Percentiles rank a stretch among this genome's conserved stretches.
Evolutionary conservation across 371 early-diverging fungal species (phyloP).

Genomic region (Mucor piriformis): DNA sequence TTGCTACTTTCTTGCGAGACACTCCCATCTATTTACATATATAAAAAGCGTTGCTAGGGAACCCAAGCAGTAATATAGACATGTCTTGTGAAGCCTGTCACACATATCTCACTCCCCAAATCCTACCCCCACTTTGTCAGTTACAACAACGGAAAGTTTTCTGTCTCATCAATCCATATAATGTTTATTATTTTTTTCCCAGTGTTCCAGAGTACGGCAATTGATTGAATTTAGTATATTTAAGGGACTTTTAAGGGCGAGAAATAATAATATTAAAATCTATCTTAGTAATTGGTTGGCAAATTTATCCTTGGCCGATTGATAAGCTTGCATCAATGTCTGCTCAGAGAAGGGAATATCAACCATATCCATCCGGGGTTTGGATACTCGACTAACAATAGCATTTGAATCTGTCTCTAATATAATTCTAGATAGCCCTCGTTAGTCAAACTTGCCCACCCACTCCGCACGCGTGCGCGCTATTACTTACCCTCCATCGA

Average conservation of each 20-base stretch:
- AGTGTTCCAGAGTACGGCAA: slow-evolving; percentile 12
- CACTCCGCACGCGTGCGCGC: not conserved
- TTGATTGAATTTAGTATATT: slow-evolving; percentile 3
- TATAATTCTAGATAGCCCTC: slow-evolving; percentile 59
- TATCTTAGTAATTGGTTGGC: slow-evolving; percentile 77
- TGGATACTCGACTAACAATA: slow-evolving; percentile 90
- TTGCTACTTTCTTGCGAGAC: not conserved
- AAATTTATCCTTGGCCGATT: slow-evolving; percentile 88
- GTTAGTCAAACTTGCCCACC: not conserved
- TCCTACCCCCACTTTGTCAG: too few relatives aligned
- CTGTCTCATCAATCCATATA: not conserved
- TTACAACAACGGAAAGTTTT: too few relatives aligned
- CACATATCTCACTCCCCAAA: not conserved
- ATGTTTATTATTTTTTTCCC: slow-evolving; percentile 4
- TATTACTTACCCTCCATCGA: slow-evolving; percentile 87
- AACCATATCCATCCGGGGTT: slow-evolving; percentile 76
- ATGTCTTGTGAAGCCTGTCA: too few relatives aligned
- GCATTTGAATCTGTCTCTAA: slow-evolving; percentile 89
- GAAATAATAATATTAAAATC: not conserved
- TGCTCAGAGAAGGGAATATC: slow-evolving; percentile 92
- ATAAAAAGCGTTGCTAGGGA: too few relatives aligned
- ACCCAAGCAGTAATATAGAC: too few relatives aligned
- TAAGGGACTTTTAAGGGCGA: not conserved
- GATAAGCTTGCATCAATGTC: slow-evolving; percentile 87
- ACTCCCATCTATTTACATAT: too few relatives aligned